Evolutionary conservation across 1,284 basidiomycete species (phyloP), one percentile per base, ranked within the genome.

Genomic region (Coniferiporia sulphurascens): DNA sequence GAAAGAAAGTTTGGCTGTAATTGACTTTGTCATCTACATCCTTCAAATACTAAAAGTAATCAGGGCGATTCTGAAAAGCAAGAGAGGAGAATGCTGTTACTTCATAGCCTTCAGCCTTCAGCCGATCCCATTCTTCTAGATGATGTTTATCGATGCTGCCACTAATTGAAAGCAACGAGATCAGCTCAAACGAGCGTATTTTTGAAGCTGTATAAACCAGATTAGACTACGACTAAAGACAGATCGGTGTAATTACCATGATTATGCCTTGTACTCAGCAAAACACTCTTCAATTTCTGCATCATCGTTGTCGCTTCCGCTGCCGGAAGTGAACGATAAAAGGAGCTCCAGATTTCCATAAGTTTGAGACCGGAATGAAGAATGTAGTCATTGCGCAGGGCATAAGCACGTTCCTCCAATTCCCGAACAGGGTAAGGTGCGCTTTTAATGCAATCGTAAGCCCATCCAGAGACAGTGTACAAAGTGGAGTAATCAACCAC

Each of bases 331-430:
- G 50, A 43, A 15, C 22, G 43, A 36, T 52, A 58, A 5, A 58
- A 48, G 5, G 57, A 19, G 32, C 17, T 46, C 58, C 58, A 59
- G 13, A 59, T 41, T 41, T 59, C 58, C 13, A 21, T 5, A n/a
- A 59, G 12, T 19, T 34, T 55, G 22, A 38, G 32, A 35, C 57
- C 57, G 1, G 57, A 53, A 7, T 12, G n/a, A 21, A 58, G 57
- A 15, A 51, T 21, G 38, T 48, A 52, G n/a, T 21, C 35, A 3
- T 48, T 32, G 27, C 35, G 43, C 10, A 58, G 44, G 8, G 43
- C 32, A 13, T 46, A 27, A 13, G 50, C 35, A 27, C 21, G 35
- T 21, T 58, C 44, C 15, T 48, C 27, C 10, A 58, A 22, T 48
- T 19, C 44, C 3, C 44, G 27, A 15, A 58, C 8, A 34, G 34